Evolutionary conservation across 495 filamentous ascomycete species (phyloP).

Genomic region (Xylaria acuta): DNA sequence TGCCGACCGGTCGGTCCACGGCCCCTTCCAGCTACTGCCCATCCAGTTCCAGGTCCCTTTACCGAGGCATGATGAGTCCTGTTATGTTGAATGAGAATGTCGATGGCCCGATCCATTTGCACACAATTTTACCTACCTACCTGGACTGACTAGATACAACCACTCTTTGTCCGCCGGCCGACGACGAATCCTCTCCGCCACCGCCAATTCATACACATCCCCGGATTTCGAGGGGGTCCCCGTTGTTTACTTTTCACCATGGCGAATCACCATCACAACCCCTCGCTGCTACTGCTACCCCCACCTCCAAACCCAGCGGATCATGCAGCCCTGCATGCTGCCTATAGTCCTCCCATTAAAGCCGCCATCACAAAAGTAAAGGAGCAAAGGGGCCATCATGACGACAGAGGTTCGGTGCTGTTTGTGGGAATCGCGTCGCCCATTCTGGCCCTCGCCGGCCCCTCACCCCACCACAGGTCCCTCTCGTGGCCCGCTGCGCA

Average conservation of each 20-base stretch:
- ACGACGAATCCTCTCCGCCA: neutral
- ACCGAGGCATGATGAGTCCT: constrained; percentile 13
- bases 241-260: constrained; percentile 7
- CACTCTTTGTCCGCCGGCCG: neutral
- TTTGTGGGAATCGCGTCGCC: constrained; percentile 62
- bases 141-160: neutral
- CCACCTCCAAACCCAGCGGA: constrained; percentile 57
- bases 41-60: neutral
- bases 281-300: constrained; percentile 64
- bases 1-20: neutral
- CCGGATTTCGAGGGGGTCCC: neutral
- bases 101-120: neutral
- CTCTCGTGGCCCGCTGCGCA: constrained; percentile 68
- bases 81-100: neutral
- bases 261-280: constrained; percentile 48
- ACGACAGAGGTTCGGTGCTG: constrained; percentile 49
- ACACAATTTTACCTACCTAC: neutral
- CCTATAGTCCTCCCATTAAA: constrained; percentile 62
- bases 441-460: constrained; percentile 54
- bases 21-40: constrained; percentile 2
- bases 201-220: neutral
- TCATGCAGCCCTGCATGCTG: constrained; percentile 55
- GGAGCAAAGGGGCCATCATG: constrained; percentile 28
- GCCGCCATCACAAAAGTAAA: constrained; percentile 54
- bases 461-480: constrained; percentile 53